A percentile compares a stretch with the other conserved stretches of the same genome.
Conservation (phyloP, 441 rosid genomes). For the Pelargonium myrrhifolium region DNA sequence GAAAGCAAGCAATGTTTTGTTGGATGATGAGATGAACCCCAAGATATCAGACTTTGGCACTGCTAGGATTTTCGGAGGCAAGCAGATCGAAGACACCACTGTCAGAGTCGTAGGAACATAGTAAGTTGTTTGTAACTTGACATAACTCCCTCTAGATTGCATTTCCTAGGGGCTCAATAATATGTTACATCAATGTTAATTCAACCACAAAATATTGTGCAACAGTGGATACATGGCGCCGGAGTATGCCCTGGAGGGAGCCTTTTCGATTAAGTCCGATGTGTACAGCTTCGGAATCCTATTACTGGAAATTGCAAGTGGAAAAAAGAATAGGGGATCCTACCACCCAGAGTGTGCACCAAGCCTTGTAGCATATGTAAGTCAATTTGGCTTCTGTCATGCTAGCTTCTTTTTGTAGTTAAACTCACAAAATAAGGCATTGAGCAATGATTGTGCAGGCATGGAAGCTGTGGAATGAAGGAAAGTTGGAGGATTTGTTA, state of each 20-base stretch:
- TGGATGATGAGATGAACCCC: constrained; percentile 38
- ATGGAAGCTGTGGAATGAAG: constrained; percentile 28
- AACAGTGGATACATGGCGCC: constrained; percentile 44
- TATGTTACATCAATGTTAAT: background rate
- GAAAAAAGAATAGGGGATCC: constrained; percentile 27
- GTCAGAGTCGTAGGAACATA: constrained; percentile 32
- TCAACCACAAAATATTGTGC: too few relatives aligned
- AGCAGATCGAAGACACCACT: constrained; percentile 29
- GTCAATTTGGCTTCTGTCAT: constrained; percentile 7
- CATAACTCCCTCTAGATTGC: background rate
- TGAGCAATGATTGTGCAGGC: constrained; percentile 18
- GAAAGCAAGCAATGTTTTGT: too few relatives aligned
- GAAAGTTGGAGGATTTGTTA: constrained; percentile 18
- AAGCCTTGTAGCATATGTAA: constrained; percentile 33
- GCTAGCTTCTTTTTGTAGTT: background rate
- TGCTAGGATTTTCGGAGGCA: constrained; percentile 32
- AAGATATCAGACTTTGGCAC: constrained; percentile 49
- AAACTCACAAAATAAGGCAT: background rate
- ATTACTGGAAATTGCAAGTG: constrained; percentile 36
- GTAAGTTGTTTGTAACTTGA: constrained; percentile 24
- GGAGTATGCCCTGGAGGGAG: constrained; percentile 36
- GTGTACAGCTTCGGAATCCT: constrained; percentile 40
- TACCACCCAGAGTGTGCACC: constrained; percentile 17
- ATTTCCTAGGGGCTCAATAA: background rate
- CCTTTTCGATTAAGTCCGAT: constrained; percentile 35